Evolutionary conservation across 495 filamentous ascomycete species (phyloP).

Genomic region (Lasiosphaeria miniovina): DNA sequence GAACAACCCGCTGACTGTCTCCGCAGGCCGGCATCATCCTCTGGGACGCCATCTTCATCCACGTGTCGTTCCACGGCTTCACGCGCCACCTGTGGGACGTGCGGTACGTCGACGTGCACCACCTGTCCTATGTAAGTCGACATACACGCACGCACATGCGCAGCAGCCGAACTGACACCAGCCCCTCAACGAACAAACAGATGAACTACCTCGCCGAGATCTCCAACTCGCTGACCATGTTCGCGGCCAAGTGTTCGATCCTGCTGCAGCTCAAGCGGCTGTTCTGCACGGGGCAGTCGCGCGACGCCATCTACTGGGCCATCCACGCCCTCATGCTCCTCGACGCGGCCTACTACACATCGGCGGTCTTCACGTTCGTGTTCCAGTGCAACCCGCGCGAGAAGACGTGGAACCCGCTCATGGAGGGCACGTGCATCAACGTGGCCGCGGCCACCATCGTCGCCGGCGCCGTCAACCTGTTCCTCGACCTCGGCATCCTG

Average conservation of each 20-base stretch:
- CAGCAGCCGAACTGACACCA: background rate
- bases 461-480: slow-evolving; percentile 25
- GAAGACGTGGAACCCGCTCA: slow-evolving; percentile 24
- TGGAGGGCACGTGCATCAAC: slow-evolving; percentile 31
- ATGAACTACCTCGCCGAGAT: slow-evolving; percentile 27
- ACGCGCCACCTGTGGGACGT: slow-evolving; percentile 27
- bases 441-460: slow-evolving; percentile 20
- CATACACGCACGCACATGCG: background rate
- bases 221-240: slow-evolving; percentile 24
- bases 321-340: slow-evolving; percentile 27
- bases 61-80: slow-evolving; percentile 21
- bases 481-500: slow-evolving; percentile 32
- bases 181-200: background rate
- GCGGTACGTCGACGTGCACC: slow-evolving; percentile 12
- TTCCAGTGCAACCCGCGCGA: slow-evolving; percentile 29
- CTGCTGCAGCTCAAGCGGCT: slow-evolving; percentile 25
- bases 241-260: slow-evolving; percentile 26
- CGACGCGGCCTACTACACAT: slow-evolving; percentile 25
- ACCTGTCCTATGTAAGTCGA: slow-evolving; percentile 17
- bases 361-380: slow-evolving; percentile 27
- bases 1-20: background rate
- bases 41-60: slow-evolving; percentile 26
- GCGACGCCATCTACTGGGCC: slow-evolving; percentile 29
- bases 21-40: slow-evolving; percentile 20
- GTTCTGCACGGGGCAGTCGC: slow-evolving; percentile 22